Conservation (phyloP, 2,329 filamentous ascomycete species). For the Xylariomycetidae sp. region DNA sequence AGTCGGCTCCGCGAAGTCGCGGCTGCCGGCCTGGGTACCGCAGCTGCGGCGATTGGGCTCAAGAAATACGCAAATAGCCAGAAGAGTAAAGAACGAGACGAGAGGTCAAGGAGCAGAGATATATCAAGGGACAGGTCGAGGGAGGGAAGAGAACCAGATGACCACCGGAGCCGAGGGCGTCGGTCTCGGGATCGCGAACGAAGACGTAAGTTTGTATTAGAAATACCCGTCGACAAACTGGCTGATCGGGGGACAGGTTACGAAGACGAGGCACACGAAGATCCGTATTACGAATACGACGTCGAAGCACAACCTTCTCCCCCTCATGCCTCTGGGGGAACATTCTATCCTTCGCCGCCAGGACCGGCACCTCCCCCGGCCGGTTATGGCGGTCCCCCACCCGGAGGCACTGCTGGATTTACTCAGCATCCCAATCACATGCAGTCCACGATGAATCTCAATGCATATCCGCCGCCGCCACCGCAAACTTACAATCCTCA, state of each 20-base stretch:
- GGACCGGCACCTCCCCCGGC: slow-evolving; percentile 11
- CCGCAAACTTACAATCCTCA: slow-evolving; percentile 23
- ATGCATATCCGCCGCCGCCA: slow-evolving; percentile 16
- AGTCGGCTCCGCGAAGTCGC: slow-evolving; percentile 53
- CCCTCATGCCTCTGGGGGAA: slow-evolving; percentile 25
- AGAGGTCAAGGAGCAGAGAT: slow-evolving; percentile 23
- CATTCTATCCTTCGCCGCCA: slow-evolving; percentile 20
- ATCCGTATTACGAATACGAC: slow-evolving; percentile 21
- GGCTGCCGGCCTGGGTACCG: slow-evolving; percentile 49
- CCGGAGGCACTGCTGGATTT: slow-evolving; percentile 18
- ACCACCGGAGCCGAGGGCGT: slow-evolving; percentile 24
- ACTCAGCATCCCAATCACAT: slow-evolving; percentile 25
- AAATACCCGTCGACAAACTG: not conserved
- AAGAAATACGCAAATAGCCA: slow-evolving; percentile 53
- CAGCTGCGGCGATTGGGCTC: slow-evolving; percentile 58
- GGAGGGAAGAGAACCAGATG: slow-evolving; percentile 20
- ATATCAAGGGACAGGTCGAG: slow-evolving; percentile 16
- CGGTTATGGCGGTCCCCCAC: slow-evolving; percentile 10
- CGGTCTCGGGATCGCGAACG: slow-evolving; percentile 33
- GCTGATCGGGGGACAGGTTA: slow-evolving; percentile 19
- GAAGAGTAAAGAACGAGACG: slow-evolving; percentile 36
- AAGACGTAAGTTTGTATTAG: slow-evolving; percentile 20
- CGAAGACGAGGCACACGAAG: slow-evolving; percentile 22
- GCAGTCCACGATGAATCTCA: slow-evolving; percentile 24
- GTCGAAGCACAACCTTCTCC: slow-evolving; percentile 20